Conservation (phyloP, 1,284 basidiomycete genomes). For the Moesziomyces sp. region DNA sequence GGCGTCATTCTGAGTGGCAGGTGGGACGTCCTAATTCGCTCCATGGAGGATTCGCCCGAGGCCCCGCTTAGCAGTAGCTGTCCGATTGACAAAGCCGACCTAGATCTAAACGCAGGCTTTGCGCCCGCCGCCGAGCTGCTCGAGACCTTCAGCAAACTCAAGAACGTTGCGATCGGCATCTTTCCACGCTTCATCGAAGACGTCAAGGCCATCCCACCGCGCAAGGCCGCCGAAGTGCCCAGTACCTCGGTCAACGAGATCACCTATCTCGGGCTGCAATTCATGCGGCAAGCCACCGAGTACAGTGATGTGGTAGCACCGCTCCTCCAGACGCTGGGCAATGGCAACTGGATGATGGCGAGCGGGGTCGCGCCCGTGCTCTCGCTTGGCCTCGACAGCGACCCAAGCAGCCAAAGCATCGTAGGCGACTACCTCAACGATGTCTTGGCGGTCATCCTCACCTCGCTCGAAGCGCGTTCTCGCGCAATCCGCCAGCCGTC, state of each 20-base stretch:
- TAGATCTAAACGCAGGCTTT: conserved; percentile 41
- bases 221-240: conserved; percentile 57
- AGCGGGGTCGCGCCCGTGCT: conserved; percentile 52
- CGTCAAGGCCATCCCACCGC: conserved; percentile 59
- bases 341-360: conserved; percentile 63
- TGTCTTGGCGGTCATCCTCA: conserved; percentile 48
- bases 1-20: conserved; percentile 32
- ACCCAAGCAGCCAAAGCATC: conserved; percentile 41
- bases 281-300: conserved; percentile 53
- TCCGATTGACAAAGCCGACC: conserved; percentile 32
- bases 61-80: conserved; percentile 23
- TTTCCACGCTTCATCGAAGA: conserved; percentile 65
- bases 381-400: conserved; percentile 50
- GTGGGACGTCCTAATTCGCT: conserved; percentile 35
- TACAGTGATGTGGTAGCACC: conserved; percentile 60
- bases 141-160: conserved; percentile 46
- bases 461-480: conserved; percentile 54
- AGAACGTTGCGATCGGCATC: conserved; percentile 54
- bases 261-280: conserved; percentile 56
- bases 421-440: conserved; percentile 56
- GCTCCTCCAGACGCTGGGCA: conserved; percentile 55
- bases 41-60: conserved; percentile 45
- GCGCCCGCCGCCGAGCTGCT: conserved; percentile 34
- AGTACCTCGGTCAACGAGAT: conserved; percentile 63
- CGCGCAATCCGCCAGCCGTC: conserved; percentile 57